Base-by-base conservation (phyloP, 2,329 filamentous ascomycete genomes). In the Diaporthe citri region DNA sequence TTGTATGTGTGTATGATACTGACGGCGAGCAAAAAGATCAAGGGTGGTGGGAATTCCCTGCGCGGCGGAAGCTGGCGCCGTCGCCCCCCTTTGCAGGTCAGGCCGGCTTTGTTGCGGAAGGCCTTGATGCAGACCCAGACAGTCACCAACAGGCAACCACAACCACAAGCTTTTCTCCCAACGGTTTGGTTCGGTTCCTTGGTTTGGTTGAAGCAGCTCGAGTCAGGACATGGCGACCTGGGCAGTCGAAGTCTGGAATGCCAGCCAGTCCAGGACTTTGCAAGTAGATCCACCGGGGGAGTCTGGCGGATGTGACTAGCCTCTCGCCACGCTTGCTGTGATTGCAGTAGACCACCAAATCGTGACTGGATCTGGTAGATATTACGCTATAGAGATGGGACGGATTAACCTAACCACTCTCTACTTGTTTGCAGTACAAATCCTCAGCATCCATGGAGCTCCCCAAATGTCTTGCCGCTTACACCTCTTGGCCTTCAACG, bases 51-150 rank as follows among this genome's bases (percentile, higher is more conserved):
- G 64, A 67, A 67, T 67, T 67, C 64, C 52, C 64, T 67, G 64
- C 46, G 31, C n/a, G 64, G 34, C 64, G 46, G 64, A 28, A 52
- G 48, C n/a, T 34, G 46, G 64, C 36, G 64, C 64, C 64, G 46
- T 55, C 34, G 15, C 15, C 46, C 13, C 34, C 46, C 22, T 67
- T 52, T 52, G 64, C 64, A 52, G 46, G 46, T 22, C 46, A 66
- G 62, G 62, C 31, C 64, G 64, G 64, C 62, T 51, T 52, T 52
- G 43, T 51, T 67, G 64, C 64, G 22, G 64, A 52, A 39, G 31
- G 4, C 46, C 22, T 67, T 67, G 46, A 52, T 67, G 64, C 64
- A 67, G 64, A 69, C 64, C 64, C 64, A 55, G 64, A 52, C 39
- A 31, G 46, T 52, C 64, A 39, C 46, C 12, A 46, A 36, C 64